Conservation (phyloP, 352 stramenopile genomes). For the Stephanocyclus meneghinianus region DNA sequence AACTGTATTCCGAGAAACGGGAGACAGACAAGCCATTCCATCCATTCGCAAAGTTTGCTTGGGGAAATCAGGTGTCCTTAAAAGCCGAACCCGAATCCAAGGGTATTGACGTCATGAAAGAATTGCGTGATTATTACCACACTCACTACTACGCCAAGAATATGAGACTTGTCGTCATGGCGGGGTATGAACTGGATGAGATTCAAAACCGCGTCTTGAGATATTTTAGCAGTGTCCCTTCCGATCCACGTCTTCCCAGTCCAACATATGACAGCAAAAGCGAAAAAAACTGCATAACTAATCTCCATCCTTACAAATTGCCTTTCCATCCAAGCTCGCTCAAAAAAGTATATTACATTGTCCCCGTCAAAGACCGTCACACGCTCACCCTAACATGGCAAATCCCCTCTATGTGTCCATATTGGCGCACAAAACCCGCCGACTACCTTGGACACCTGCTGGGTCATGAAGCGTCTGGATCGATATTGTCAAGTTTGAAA, state of each 20-base stretch:
- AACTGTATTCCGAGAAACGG: constrained; percentile 5
- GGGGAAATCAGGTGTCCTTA: constrained; percentile 76
- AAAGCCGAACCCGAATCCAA: constrained; percentile 58
- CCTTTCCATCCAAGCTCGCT: constrained; percentile 61
- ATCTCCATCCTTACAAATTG: constrained; percentile 41
- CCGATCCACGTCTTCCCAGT: constrained; percentile 37
- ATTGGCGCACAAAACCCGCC: constrained; percentile 76
- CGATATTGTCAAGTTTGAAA: constrained; percentile 71
- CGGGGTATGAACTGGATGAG: constrained; percentile 77
- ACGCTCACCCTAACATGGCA: constrained; percentile 76
- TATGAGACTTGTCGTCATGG: constrained; percentile 79
- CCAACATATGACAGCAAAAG: constrained; percentile 14
- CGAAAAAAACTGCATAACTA: constrained; percentile 17
- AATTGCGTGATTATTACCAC: constrained; percentile 70
- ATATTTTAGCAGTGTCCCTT: constrained; percentile 65
- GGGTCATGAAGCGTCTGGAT: constrained; percentile 82
- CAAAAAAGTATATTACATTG: constrained; percentile 66
- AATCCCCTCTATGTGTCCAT: constrained; percentile 65
- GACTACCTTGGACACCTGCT: constrained; percentile 81
- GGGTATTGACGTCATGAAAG: constrained; percentile 66
- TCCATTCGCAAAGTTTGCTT: constrained; percentile 78
- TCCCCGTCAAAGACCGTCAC: constrained; percentile 71
- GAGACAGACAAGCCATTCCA: constrained; percentile 41
- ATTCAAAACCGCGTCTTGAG: constrained; percentile 69
- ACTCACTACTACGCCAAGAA: constrained; percentile 80